Evolutionary conservation across 164 flowering plant genomes (phyloP), one percentile per base, ranked within the genome.

Genomic region (Saururus chinensis): DNA sequence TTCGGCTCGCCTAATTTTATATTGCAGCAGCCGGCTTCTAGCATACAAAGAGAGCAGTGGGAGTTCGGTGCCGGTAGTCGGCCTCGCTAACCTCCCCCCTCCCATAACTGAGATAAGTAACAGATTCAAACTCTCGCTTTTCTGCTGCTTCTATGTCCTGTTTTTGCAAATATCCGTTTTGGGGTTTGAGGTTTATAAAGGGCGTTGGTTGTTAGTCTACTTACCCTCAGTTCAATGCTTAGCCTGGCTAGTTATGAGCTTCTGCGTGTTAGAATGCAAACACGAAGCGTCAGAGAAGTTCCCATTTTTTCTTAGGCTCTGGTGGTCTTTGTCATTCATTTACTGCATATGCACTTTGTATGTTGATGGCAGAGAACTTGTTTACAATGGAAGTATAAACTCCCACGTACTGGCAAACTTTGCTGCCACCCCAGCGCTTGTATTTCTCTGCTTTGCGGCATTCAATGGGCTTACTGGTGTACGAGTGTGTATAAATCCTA

Each of bases 191-290:
- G 82, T 78, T 26, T 63, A 77, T 60, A 64, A 76, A 19, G 71
- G 75, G 53, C 62, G 68, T 71, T 87, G 88, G 92, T 63, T 69
- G 30, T 57, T 64, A 51, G n/a, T 90, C 55, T 74, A 73, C 63
- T 75, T 75, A 61, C 96, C 97, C 60, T 77, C 75, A 24, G 71
- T 74, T 42, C 93, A 88, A 68, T 73, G 66, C 60, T 73, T 88
- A 70, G 83, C 91, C 74, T 95, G 99, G 99, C 76, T 84, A 62
- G 79, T 83, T 26, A 61, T 95, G 76, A 82, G 96, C 76, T 77
- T 82, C 63, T 80, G 71, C 9, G 80, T 80, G 65, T 77, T 91
- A 57, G 84, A 86, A 67, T 88, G 89, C 66, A 88, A 89, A 71
- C 81, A 78, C 70, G 87, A 81, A 77, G 73, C 45, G 41, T 71